Evolutionary conservation across 495 filamentous ascomycete genomes (phyloP).

Genomic region (Elaphomyces granulatus): DNA sequence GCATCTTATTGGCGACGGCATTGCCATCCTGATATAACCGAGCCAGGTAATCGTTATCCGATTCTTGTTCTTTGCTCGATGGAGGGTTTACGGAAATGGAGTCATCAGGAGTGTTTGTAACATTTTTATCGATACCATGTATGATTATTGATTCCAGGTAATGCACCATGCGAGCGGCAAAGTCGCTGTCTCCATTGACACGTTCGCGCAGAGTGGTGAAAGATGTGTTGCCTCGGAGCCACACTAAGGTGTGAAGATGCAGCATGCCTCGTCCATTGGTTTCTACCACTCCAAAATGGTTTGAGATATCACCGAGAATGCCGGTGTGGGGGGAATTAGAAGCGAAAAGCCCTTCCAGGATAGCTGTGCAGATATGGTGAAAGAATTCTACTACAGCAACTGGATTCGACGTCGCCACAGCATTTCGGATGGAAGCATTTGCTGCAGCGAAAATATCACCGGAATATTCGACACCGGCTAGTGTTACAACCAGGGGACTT

Average conservation of each 20-base stretch:
- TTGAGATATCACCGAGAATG: slow-evolving; percentile 9
- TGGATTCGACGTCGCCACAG: slow-evolving; percentile 2
- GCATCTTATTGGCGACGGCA: slow-evolving; percentile 1
- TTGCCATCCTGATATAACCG: slow-evolving; percentile 1
- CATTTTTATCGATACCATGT: slow-evolving; percentile 4
- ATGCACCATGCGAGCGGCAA: slow-evolving; percentile 4
- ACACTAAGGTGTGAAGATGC: slow-evolving; percentile 8
- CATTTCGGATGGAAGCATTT: background rate
- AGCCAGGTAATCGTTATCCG: slow-evolving; percentile 1
- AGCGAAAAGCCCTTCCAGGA: slow-evolving; percentile 3
- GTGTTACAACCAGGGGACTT: slow-evolving; percentile 6
- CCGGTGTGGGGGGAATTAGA: background rate
- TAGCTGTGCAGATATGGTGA: slow-evolving; percentile 4
- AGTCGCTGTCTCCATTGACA: slow-evolving; percentile 3
- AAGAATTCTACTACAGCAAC: slow-evolving; percentile 9
- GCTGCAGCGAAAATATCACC: no score
- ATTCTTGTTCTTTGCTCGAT: background rate
- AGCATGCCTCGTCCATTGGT: slow-evolving; percentile 11
- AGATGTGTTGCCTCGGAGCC: slow-evolving; percentile 7
- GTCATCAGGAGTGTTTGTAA: background rate
- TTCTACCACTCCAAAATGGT: slow-evolving; percentile 11
- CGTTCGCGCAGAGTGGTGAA: slow-evolving; percentile 5
- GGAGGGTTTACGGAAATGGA: slow-evolving; percentile 1
- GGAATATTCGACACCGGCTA: no score
- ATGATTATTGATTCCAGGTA: slow-evolving; percentile 7